These are phyloP conservation scores for Pichia cephalocereana DNA, from an alignment of 805 yeast species.

Conservation along the genomic window DNA sequence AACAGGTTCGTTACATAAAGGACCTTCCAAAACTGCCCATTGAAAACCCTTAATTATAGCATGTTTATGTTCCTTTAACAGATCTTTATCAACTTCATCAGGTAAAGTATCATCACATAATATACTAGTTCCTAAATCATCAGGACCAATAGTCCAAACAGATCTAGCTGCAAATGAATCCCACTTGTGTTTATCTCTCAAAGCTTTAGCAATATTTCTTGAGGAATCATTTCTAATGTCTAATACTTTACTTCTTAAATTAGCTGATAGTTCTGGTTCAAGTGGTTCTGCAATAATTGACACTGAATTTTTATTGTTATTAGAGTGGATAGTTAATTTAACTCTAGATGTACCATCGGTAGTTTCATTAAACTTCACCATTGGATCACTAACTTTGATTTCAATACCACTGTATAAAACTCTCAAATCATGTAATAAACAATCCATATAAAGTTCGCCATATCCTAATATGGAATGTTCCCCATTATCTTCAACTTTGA, in stretches of 20 bases:
- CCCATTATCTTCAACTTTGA: slow-evolving; percentile 83
- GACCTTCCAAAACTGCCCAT: slow-evolving; percentile 83
- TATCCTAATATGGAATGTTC: slow-evolving; percentile 73
- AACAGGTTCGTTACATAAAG: slow-evolving; percentile 81
- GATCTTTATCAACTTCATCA: slow-evolving; percentile 54
- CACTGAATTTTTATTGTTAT: slow-evolving; percentile 44
- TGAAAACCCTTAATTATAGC: slow-evolving; percentile 68
- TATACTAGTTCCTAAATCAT: slow-evolving; percentile 41
- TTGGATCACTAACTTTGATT: slow-evolving; percentile 78
- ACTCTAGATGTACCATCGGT: slow-evolving; percentile 56
- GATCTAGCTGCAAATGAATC: slow-evolving; percentile 78
- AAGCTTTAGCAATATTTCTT: slow-evolving; percentile 40
- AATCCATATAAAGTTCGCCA: slow-evolving; percentile 85
- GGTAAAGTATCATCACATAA: slow-evolving; percentile 63
- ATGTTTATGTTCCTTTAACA: slow-evolving; percentile 37
- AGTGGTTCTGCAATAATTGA: slow-evolving; percentile 75
- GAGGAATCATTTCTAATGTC: slow-evolving; percentile 23
- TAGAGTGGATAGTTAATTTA: slow-evolving; percentile 52
- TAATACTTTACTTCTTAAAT: slow-evolving; percentile 41
- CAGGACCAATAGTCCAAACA: slow-evolving; percentile 69
- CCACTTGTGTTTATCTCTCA: slow-evolving; percentile 60
- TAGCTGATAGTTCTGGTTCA: slow-evolving; percentile 42
- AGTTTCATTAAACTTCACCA: slow-evolving; percentile 73
- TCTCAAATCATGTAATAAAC: slow-evolving; percentile 70
- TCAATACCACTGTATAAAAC: slow-evolving; percentile 52